Evolutionary conservation across 371 early-diverging fungal genomes (phyloP).

Genomic region (Entomophthora muscae): DNA sequence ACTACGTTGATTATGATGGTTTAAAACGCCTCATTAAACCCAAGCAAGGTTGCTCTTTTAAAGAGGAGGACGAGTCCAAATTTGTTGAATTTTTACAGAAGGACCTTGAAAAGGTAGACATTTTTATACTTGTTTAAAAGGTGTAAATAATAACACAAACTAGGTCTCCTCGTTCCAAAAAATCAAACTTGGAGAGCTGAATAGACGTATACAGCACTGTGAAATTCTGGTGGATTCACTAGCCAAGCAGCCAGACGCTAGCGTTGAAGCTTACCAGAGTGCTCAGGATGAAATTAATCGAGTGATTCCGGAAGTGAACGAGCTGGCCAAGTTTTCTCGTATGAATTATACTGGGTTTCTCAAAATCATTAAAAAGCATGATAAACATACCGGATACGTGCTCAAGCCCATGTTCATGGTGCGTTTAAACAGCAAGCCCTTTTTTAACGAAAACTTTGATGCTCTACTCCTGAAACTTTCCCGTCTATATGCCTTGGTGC

Average conservation of each 20-base stretch:
- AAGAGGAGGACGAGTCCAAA: slow-evolving; percentile 60
- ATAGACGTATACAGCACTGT: slow-evolving; percentile 58
- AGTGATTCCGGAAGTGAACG: slow-evolving; percentile 81
- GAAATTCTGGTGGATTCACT: slow-evolving; percentile 32
- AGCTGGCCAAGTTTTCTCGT: slow-evolving; percentile 84
- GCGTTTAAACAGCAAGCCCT: slow-evolving; percentile 69
- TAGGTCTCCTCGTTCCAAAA: slow-evolving; percentile 67
- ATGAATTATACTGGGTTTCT: slow-evolving; percentile 94
- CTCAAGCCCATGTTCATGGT: slow-evolving; percentile 80
- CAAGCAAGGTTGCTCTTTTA: slow-evolving; percentile 19
- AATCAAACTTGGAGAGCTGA: slow-evolving; percentile 78
- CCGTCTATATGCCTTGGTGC: slow-evolving; percentile 73
- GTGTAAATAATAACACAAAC: not conserved
- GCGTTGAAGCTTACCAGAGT: slow-evolving; percentile 38
- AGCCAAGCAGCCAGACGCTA: slow-evolving; percentile 32
- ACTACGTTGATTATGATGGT: slow-evolving; percentile 65
- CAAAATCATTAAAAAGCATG: slow-evolving; percentile 96
- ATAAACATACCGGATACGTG: slow-evolving; percentile 62
- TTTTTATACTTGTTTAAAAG: not conserved
- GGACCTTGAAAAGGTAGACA: slow-evolving; percentile 74
- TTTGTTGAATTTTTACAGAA: slow-evolving; percentile 76
- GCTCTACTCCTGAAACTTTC: slow-evolving; percentile 77
- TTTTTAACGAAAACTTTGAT: slow-evolving; percentile 85
- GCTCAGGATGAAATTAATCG: slow-evolving; percentile 60
- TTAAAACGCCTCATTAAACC: slow-evolving; percentile 50